phyloP scores from a whole-genome alignment of 78 protist genomes.

The Diacronema lutheri region DNA sequence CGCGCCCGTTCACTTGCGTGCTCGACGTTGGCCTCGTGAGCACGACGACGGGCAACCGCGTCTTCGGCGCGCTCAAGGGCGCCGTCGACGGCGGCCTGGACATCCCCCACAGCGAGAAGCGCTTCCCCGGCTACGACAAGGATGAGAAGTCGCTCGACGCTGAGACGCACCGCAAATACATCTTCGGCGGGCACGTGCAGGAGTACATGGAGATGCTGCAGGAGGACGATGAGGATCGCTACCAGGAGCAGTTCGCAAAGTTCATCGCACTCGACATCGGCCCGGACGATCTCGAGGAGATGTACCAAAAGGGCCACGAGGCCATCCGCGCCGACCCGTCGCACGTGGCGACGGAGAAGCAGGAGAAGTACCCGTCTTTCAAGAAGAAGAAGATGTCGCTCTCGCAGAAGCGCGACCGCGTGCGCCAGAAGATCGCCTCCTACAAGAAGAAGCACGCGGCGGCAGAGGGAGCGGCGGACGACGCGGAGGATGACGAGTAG shows the following conservation, averaged over 20 bases:
- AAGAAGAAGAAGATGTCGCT: not conserved
- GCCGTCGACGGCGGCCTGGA: slow-evolving; percentile 97
- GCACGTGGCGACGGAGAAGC: not conserved
- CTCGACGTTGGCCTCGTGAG: slow-evolving; percentile 86
- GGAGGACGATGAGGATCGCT: slow-evolving; percentile 85
- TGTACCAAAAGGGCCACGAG: slow-evolving; percentile 67
- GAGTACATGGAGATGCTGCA: slow-evolving; percentile 89
- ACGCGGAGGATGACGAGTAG: slow-evolving; percentile 7
- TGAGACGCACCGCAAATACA: slow-evolving; percentile 78
- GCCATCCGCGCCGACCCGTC: slow-evolving; percentile 26
- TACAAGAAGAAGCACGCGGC: not conserved
- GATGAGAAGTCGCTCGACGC: slow-evolving; percentile 71
- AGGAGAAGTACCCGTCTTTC: not conserved
- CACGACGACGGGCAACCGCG: slow-evolving; percentile 94
- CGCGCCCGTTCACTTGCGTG: slow-evolving; percentile 28
- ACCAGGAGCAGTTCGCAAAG: slow-evolving; percentile 77
- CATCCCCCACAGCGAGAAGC: slow-evolving; percentile 91
- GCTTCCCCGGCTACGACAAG: slow-evolving; percentile 92
- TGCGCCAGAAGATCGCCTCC: not conserved
- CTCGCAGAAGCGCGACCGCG: not conserved
- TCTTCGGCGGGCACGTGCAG: slow-evolving; percentile 95
- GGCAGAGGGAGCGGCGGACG: not conserved
- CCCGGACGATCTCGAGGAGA: slow-evolving; percentile 79
- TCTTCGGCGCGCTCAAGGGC: slow-evolving; percentile 90
- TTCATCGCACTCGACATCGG: slow-evolving; percentile 72